Percentiles rank a stretch among this genome's conserved stretches.
Evolutionary conservation across 441 rosid genomes (phyloP).

Genomic region (Adansonia grandidieri): DNA sequence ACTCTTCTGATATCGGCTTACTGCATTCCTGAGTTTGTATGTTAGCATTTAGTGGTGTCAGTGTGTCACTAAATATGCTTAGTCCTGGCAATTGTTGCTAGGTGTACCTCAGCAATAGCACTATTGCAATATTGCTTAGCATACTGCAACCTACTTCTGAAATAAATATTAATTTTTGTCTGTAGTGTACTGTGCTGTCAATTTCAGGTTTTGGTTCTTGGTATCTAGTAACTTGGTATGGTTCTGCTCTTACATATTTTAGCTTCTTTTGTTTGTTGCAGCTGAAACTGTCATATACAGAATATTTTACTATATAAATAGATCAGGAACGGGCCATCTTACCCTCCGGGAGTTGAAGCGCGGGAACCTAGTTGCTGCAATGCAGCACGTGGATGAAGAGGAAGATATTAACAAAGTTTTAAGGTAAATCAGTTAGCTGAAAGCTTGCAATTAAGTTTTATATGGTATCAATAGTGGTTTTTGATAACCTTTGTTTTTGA

Average conservation of each 20-base stretch:
- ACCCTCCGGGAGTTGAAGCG: slow-evolving; percentile 75
- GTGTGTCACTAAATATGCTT: background rate
- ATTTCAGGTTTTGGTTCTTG: background rate
- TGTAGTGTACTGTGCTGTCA: slow-evolving; percentile 6
- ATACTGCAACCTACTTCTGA: background rate
- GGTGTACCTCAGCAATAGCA: slow-evolving; percentile 2
- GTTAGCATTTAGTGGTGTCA: background rate
- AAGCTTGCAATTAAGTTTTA: slow-evolving; percentile 11
- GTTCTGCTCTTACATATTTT: background rate
- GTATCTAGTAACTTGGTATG: background rate
- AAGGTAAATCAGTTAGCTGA: slow-evolving; percentile 44
- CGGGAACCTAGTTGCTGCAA: slow-evolving; percentile 65
- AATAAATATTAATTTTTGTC: slow-evolving; percentile 1
- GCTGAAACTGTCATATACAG: slow-evolving; percentile 82
- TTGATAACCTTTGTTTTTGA: slow-evolving; percentile 8
- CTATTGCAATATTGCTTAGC: slow-evolving; percentile 3
- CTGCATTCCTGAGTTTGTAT: background rate
- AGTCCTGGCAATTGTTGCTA: slow-evolving; percentile 3
- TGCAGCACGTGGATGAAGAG: slow-evolving; percentile 71
- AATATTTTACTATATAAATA: slow-evolving; percentile 72
- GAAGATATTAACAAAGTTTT: slow-evolving; percentile 71
- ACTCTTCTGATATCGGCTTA: background rate
- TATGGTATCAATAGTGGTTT: background rate
- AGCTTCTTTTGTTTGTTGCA: slow-evolving; percentile 31
- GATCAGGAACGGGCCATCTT: slow-evolving; percentile 65